Percentiles rank a stretch among this genome's conserved stretches.
Evolutionary conservation across 2,329 filamentous ascomycete species (phyloP).

Genomic region (Fusarium sp.): DNA sequence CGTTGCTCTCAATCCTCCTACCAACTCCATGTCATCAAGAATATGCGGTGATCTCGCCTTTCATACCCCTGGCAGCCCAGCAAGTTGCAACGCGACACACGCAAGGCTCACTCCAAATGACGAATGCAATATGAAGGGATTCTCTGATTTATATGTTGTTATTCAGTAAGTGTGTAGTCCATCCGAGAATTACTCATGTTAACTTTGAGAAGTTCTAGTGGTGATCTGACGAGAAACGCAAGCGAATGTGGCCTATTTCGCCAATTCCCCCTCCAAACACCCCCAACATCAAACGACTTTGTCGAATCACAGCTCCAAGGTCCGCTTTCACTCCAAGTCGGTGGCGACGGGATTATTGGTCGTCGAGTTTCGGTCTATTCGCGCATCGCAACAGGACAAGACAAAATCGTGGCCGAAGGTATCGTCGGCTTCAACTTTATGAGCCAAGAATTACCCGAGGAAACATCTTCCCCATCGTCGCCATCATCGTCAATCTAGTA

Average conservation of each 20-base stretch:
- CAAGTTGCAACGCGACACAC: constrained; percentile 55
- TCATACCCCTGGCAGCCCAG: constrained; percentile 55
- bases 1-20: constrained; percentile 54
- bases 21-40: constrained; percentile 12
- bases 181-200: not conserved
- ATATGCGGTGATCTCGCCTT: constrained; percentile 57
- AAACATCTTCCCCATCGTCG: constrained; percentile 4
- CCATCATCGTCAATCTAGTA: constrained; percentile 27
- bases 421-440: constrained; percentile 62
- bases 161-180: constrained; percentile 55
- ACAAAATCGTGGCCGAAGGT: constrained; percentile 57
- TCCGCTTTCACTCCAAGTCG: constrained; percentile 58
- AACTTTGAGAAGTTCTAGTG: constrained; percentile 50
- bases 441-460: constrained; percentile 14
- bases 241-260: constrained; percentile 57
- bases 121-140: constrained; percentile 16
- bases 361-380: constrained; percentile 58
- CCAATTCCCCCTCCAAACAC: constrained; percentile 49
- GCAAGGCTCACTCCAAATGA: constrained; percentile 53
- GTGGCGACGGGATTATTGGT: constrained; percentile 60
- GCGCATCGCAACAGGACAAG: constrained; percentile 36
- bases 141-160: constrained; percentile 51
- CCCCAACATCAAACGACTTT: constrained; percentile 26
- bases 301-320: constrained; percentile 52
- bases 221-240: constrained; percentile 56